Percentiles rank a stretch among this genome's conserved stretches.
Evolutionary conservation across 805 yeast genomes (phyloP).

Genomic region (Cyberlindnera galapagoensis): DNA sequence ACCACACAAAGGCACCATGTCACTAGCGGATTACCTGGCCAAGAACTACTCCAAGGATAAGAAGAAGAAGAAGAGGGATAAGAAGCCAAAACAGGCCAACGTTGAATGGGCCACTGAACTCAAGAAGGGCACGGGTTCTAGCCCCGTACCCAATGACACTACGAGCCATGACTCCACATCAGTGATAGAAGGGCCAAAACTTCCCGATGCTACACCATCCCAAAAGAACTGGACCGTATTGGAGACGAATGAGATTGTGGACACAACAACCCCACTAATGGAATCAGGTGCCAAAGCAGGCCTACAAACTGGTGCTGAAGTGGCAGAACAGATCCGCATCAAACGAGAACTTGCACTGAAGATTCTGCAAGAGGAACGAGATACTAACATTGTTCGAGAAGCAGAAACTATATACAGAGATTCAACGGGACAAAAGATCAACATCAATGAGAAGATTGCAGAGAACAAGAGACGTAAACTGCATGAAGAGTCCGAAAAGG

Average conservation of each 20-base stretch:
- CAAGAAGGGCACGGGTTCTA: no score
- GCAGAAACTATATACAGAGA: slow-evolving; percentile 53
- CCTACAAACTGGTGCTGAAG: slow-evolving; percentile 39
- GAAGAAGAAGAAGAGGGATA: slow-evolving; percentile 22
- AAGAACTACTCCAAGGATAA: slow-evolving; percentile 35
- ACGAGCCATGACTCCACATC: no score
- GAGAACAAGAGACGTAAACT: slow-evolving; percentile 24
- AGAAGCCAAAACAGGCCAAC: slow-evolving; percentile 4
- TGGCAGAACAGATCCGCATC: slow-evolving; percentile 29
- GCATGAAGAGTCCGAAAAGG: slow-evolving; percentile 24
- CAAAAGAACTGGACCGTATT: slow-evolving; percentile 20
- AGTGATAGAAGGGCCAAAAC: no score
- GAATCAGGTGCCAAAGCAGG: slow-evolving; percentile 35
- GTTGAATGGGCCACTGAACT: no score
- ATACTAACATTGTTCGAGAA: slow-evolving; percentile 9
- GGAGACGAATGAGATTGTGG: slow-evolving; percentile 16
- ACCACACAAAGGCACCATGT: slow-evolving; percentile 28
- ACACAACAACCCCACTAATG: slow-evolving; percentile 10
- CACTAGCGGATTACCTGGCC: slow-evolving; percentile 40
- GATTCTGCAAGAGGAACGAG: slow-evolving; percentile 11
- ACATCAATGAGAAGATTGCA: slow-evolving; percentile 27
- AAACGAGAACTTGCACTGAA: slow-evolving; percentile 24
- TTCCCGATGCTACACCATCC: no score
- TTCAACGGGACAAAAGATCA: slow-evolving; percentile 47
- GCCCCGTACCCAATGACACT: no score